Conservation (phyloP, 192 early-diverging fungal genomes). For the Chytriomyces sp. region DNA sequence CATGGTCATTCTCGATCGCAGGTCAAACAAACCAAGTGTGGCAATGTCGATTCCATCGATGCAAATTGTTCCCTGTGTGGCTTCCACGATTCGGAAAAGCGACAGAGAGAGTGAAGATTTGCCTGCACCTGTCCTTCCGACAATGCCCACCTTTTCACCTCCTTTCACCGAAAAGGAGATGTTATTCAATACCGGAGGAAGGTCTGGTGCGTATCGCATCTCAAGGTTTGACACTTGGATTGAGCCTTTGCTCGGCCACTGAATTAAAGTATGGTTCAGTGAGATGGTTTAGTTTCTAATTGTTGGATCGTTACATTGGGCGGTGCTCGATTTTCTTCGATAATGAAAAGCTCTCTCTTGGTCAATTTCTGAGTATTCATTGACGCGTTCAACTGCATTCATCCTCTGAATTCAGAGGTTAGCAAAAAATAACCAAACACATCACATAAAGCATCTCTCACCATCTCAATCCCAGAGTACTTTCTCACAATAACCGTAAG, state of each 20-base stretch:
- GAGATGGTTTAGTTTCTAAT: no score
- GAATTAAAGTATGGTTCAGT: background rate
- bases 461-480: conserved; percentile 71
- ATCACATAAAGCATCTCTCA: conserved; percentile 22
- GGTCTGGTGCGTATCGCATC: conserved; percentile 76
- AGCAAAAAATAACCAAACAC: background rate
- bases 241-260: conserved; percentile 70
- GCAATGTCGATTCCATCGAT: conserved; percentile 74
- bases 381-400: conserved; percentile 77
- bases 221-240: conserved; percentile 70
- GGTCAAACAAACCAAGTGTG: conserved; percentile 59
- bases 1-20: conserved; percentile 54
- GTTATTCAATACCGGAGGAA: conserved; percentile 63
- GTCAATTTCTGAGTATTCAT: conserved; percentile 81
- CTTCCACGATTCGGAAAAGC: conserved; percentile 48
- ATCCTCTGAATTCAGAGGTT: conserved; percentile 12
- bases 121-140: conserved; percentile 60
- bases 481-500: conserved; percentile 46
- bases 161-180: conserved; percentile 71
- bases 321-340: conserved; percentile 54
- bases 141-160: conserved; percentile 65
- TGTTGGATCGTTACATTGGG: no score
- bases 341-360: conserved; percentile 78
- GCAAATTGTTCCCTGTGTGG: conserved; percentile 48
- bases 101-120: conserved; percentile 53